These are phyloP conservation scores for Neonectria magnoliae DNA, from an alignment of 2,329 filamentous ascomycete genomes.

Conservation along the genomic window DNA sequence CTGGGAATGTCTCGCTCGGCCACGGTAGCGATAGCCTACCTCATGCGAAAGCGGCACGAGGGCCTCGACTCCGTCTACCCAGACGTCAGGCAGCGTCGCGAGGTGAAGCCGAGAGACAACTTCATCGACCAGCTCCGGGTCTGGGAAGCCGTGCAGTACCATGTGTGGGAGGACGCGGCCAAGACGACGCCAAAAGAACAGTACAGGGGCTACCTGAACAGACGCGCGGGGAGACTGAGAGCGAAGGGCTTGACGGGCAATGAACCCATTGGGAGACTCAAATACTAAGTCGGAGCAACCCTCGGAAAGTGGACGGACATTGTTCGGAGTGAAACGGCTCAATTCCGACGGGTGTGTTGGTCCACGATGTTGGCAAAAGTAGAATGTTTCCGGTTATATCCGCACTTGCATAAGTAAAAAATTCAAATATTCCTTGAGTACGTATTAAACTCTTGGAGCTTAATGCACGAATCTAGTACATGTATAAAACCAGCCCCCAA, in stretches of 20 bases:
- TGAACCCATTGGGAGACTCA: slow-evolving; percentile 31
- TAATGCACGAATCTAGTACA: neutral
- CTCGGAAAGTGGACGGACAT: slow-evolving; percentile 12
- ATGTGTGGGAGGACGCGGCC: slow-evolving; percentile 44
- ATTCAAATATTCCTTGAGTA: neutral
- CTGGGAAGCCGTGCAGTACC: slow-evolving; percentile 45
- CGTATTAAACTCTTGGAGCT: neutral
- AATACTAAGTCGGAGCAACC: slow-evolving; percentile 15
- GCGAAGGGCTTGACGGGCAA: slow-evolving; percentile 35
- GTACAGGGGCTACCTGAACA: slow-evolving; percentile 37
- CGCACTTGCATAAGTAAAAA: neutral
- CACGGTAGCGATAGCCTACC: slow-evolving; percentile 45
- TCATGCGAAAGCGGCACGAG: slow-evolving; percentile 43
- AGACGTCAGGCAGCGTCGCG: slow-evolving; percentile 34
- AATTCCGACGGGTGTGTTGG: slow-evolving; percentile 20
- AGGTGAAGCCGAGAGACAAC: slow-evolving; percentile 41
- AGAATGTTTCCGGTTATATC: neutral
- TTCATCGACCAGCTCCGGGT: slow-evolving; percentile 47
- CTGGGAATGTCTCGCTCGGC: slow-evolving; percentile 46
- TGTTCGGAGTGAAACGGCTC: slow-evolving; percentile 19
- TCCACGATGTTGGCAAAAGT: slow-evolving; percentile 17
- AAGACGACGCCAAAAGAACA: slow-evolving; percentile 39
- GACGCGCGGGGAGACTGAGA: slow-evolving; percentile 31
- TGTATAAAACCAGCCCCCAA: slow-evolving; percentile 8
- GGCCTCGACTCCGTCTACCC: slow-evolving; percentile 29